Conservation (phyloP, 2,329 filamentous ascomycete genomes). For the Colletotrichum incanum region DNA sequence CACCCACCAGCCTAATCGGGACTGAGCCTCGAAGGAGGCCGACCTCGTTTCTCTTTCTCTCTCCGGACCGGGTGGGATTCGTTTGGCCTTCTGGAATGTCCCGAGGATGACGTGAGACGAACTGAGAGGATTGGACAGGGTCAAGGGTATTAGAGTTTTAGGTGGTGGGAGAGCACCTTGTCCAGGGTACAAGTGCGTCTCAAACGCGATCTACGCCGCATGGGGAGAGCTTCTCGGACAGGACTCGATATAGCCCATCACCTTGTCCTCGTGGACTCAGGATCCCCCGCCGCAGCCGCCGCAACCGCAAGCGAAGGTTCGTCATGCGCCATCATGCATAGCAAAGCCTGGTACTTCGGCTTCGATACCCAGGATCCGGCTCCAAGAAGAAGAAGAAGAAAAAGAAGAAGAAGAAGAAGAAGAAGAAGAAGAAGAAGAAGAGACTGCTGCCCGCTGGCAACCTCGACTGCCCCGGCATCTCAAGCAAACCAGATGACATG, state of each 20-base stretch:
- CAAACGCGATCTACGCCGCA: constrained; percentile 9
- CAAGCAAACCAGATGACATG: not conserved
- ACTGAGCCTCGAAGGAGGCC: not conserved
- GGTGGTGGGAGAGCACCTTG: constrained; percentile 3
- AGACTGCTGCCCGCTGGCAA: not conserved
- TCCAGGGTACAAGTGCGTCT: constrained; percentile 20
- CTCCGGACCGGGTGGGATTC: not conserved
- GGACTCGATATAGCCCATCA: not conserved
- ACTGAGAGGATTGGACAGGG: constrained; percentile 3
- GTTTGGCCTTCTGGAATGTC: constrained; percentile 29
- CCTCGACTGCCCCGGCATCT: not conserved
- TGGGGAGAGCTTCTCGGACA: not conserved
- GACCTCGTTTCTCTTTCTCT: not conserved
- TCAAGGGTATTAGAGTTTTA: constrained; percentile 11
- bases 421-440: no score
- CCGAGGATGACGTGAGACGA: constrained; percentile 39
- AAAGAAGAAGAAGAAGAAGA: no score
- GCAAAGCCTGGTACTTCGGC: not conserved
- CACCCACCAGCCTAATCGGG: not conserved
- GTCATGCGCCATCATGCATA: not conserved
- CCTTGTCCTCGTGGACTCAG: no score
- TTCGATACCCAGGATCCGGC: not conserved
- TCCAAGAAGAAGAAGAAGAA: no score
- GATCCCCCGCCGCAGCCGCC: not conserved
- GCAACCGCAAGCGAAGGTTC: not conserved